Conservation (phyloP, 2,329 filamentous ascomycete genomes). For the Dactylellina haptotyla region DNA sequence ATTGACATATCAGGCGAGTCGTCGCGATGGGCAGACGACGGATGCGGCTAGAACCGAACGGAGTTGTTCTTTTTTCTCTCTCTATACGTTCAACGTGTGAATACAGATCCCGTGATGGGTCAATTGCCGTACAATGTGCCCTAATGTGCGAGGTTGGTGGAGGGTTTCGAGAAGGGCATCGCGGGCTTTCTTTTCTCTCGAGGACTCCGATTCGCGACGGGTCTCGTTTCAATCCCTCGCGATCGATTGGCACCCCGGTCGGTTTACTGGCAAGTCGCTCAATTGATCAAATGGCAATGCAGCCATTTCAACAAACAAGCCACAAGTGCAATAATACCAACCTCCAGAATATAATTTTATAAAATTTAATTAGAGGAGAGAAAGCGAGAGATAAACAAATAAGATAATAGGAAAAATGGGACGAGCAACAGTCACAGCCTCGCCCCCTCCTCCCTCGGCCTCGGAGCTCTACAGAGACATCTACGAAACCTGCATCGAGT, state of each 20-base stretch:
- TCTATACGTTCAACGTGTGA: background rate
- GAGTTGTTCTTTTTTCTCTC: background rate
- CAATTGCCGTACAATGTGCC: too few relatives aligned
- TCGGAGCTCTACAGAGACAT: slow-evolving; percentile 7
- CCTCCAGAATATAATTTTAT: too few relatives aligned
- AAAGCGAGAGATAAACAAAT: background rate
- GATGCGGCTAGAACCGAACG: background rate
- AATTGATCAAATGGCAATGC: too few relatives aligned
- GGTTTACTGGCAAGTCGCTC: too few relatives aligned
- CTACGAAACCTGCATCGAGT: slow-evolving; percentile 15
- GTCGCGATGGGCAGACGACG: background rate
- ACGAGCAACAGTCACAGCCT: background rate
- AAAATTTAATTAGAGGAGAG: too few relatives aligned
- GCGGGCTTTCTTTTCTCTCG: background rate
- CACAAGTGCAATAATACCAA: too few relatives aligned
- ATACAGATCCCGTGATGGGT: too few relatives aligned
- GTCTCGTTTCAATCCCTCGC: too few relatives aligned
- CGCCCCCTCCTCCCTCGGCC: slow-evolving; percentile 2
- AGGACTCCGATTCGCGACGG: background rate
- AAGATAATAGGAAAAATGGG: background rate
- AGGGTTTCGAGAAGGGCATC: too few relatives aligned
- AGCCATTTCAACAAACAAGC: too few relatives aligned
- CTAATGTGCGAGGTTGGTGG: too few relatives aligned
- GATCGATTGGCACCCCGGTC: too few relatives aligned
- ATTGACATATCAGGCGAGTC: background rate